These are phyloP conservation scores for Grammothele lineata DNA, from an alignment of 768 basidiomycete species.

Conservation along the genomic window DNA sequence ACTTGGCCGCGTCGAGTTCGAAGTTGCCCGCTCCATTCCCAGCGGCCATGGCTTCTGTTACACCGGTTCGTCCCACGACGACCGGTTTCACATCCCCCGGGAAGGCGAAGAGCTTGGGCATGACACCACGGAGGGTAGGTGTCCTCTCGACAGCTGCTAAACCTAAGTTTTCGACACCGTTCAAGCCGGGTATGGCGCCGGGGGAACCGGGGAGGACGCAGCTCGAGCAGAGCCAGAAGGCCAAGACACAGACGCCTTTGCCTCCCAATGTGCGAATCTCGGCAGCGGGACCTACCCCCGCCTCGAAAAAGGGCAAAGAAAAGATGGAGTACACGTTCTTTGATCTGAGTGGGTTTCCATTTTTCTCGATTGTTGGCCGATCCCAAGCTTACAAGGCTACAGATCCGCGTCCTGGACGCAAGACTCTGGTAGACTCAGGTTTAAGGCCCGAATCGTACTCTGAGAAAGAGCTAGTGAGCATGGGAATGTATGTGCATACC, in stretches of 20 bases:
- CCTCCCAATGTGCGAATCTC: too few species aligned
- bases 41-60: neutral
- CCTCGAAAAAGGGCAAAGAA: conserved; percentile 14
- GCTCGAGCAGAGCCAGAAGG: conserved; percentile 5
- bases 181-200: conserved; percentile 27
- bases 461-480: conserved; percentile 15
- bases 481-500: conserved; percentile 19
- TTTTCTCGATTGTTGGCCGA: too few species aligned
- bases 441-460: conserved; percentile 19
- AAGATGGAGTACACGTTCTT: conserved; percentile 17
- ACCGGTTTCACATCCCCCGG: conserved; percentile 5
- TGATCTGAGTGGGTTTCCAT: conserved; percentile 17
- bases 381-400: neutral
- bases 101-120: conserved; percentile 20
- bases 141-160: conserved; percentile 8
- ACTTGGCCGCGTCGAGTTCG: conserved; percentile 3
- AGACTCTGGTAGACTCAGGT: conserved; percentile 17
- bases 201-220: conserved; percentile 23
- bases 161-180: conserved; percentile 26
- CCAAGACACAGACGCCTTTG: neutral
- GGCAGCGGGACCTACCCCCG: too few species aligned
- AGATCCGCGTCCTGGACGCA: conserved; percentile 14
- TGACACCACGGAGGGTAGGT: conserved; percentile 21
- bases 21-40: conserved; percentile 12
- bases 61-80: neutral